A percentile compares a stretch with the other conserved stretches of the same genome.
phyloP scores from a whole-genome alignment of 2,329 filamentous ascomycete species.

The Fusarium nisikadoi region DNA sequence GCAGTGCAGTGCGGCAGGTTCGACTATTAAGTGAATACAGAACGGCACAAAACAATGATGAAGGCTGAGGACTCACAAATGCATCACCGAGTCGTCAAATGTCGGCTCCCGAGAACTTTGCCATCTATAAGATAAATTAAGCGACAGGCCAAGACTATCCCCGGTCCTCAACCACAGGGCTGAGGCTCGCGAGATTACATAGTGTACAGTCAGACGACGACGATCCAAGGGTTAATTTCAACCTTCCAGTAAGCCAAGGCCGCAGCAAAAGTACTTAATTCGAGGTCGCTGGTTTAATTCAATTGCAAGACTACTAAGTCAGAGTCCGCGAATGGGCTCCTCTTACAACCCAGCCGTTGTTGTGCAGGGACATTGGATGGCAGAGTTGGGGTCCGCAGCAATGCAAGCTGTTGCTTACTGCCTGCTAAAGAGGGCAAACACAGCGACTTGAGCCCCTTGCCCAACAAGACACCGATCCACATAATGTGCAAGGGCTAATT shows the following conservation, averaged over 20 bases:
- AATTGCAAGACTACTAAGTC: neutral
- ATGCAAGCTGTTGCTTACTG: constrained; percentile 14
- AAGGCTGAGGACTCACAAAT: neutral
- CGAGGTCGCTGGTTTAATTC: neutral
- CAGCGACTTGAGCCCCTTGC: constrained; percentile 8
- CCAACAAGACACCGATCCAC: constrained; percentile 4
- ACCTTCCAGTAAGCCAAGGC: neutral
- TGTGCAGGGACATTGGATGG: neutral
- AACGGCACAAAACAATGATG: neutral
- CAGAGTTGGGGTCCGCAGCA: neutral
- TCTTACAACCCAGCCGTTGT: neutral
- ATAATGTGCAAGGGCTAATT: neutral
- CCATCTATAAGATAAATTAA: constrained; percentile 34
- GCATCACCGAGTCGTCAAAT: constrained; percentile 6
- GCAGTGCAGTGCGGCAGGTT: neutral
- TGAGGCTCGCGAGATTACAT: constrained; percentile 24
- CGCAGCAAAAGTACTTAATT: neutral
- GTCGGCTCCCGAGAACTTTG: constrained; percentile 11
- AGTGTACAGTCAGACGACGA: constrained; percentile 2
- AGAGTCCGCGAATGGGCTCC: neutral
- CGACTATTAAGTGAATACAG: neutral
- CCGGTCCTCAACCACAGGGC: constrained; percentile 29
- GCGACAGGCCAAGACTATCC: constrained; percentile 36
- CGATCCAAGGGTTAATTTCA: constrained; percentile 16
- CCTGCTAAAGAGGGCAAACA: neutral